A percentile compares a stretch with the other conserved stretches of the same genome.
Conservation (phyloP, 2,329 filamentous ascomycete genomes). For the Penicillium sp. region DNA sequence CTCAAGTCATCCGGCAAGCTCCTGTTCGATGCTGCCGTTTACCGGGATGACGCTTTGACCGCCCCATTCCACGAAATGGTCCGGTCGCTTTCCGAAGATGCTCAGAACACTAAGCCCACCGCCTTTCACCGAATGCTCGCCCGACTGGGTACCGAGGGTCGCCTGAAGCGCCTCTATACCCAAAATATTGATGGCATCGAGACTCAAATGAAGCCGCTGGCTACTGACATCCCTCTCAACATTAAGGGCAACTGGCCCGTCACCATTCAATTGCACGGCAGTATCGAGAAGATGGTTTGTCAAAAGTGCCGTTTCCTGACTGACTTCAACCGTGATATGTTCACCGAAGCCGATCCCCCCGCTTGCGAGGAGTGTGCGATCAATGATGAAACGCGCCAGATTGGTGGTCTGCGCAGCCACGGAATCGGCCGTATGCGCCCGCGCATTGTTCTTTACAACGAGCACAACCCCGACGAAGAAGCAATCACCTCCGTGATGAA, state of each 20-base stretch:
- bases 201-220: slow-evolving; percentile 75
- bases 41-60: slow-evolving; percentile 86
- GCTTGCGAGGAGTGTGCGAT: slow-evolving; percentile 73
- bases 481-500: slow-evolving; percentile 90
- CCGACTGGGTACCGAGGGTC: slow-evolving; percentile 81
- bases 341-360: slow-evolving; percentile 81
- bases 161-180: slow-evolving; percentile 86
- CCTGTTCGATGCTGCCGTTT: slow-evolving; percentile 95
- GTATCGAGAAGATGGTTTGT: slow-evolving; percentile 94
- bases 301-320: slow-evolving; percentile 82
- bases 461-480: slow-evolving; percentile 93
- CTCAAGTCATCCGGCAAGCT: slow-evolving; percentile 92
- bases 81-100: slow-evolving; percentile 78
- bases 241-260: slow-evolving; percentile 88
- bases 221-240: slow-evolving; percentile 77
- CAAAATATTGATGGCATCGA: slow-evolving; percentile 98
- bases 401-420: slow-evolving; percentile 84
- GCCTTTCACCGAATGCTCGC: slow-evolving; percentile 92
- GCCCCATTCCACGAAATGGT: slow-evolving; percentile 96
- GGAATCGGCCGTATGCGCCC: slow-evolving; percentile 88
- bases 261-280: slow-evolving; percentile 91
- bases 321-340: slow-evolving; percentile 75
- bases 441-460: slow-evolving; percentile 95
- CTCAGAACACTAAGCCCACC: slow-evolving; percentile 76
- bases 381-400: slow-evolving; percentile 73